phyloP scores from a whole-genome alignment of 2,329 filamentous ascomycete genomes.

The Hymenoscyphus fraxineus region DNA sequence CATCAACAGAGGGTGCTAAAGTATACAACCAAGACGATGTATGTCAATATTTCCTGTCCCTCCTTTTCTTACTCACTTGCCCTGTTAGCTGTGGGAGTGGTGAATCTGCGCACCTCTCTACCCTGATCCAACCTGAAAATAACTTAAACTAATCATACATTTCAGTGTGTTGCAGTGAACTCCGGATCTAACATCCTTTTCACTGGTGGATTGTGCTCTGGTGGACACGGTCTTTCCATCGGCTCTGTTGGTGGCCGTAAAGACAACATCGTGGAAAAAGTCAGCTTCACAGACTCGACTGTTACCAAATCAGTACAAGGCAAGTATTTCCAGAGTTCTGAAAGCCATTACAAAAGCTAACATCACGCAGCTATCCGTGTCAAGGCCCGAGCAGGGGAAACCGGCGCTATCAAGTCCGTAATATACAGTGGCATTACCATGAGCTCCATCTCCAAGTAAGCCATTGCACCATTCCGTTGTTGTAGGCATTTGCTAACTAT shows the following conservation, averaged over 20 bases:
- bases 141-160: background rate
- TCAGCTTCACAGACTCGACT: slow-evolving; percentile 46
- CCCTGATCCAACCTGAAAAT: background rate
- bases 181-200: slow-evolving; percentile 40
- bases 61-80: background rate
- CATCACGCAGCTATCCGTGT: slow-evolving; percentile 44
- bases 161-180: slow-evolving; percentile 50
- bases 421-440: slow-evolving; percentile 51
- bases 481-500: slow-evolving; percentile 36
- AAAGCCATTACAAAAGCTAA: background rate
- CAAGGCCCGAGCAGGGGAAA: slow-evolving; percentile 51
- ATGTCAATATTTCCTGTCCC: background rate
- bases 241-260: slow-evolving; percentile 54
- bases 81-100: background rate
- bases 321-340: background rate
- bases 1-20: slow-evolving; percentile 35
- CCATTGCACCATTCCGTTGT: background rate
- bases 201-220: slow-evolving; percentile 25
- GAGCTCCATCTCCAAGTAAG: background rate
- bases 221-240: slow-evolving; percentile 48
- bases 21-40: slow-evolving; percentile 48
- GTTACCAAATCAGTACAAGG: slow-evolving; percentile 51
- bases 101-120: background rate
- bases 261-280: slow-evolving; percentile 50
- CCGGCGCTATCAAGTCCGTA: slow-evolving; percentile 48